Evolutionary conservation across 805 yeast genomes (phyloP).

Genomic region (Yueomyces sp.): DNA sequence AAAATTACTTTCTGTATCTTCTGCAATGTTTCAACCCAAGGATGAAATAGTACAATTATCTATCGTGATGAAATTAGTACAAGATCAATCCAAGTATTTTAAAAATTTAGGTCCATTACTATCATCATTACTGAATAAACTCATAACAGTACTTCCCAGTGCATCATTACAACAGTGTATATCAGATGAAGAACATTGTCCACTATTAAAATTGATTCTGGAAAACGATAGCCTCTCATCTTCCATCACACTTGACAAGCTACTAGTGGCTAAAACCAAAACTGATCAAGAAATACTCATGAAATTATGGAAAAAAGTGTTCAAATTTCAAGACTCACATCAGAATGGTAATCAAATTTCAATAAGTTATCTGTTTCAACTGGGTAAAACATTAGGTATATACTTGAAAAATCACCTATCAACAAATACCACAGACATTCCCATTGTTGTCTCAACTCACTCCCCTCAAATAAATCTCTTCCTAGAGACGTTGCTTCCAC

Average conservation of each 20-base stretch:
- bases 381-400: constrained; percentile 21
- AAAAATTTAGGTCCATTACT: constrained; percentile 13
- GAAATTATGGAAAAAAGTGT: constrained; percentile 13
- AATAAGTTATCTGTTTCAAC: constrained; percentile 14
- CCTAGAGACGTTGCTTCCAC: constrained; percentile 7
- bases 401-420: constrained; percentile 9
- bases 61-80: constrained; percentile 8
- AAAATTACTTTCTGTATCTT: constrained; percentile 15
- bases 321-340: constrained; percentile 8
- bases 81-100: constrained; percentile 17
- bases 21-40: constrained; percentile 9
- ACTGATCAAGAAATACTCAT: constrained; percentile 2
- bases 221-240: constrained; percentile 13
- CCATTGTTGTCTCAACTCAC: constrained; percentile 5
- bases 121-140: constrained; percentile 13
- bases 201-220: constrained; percentile 4
- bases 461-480: constrained; percentile 4
- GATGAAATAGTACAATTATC: constrained; percentile 6
- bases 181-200: neutral
- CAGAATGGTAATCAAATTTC: constrained; percentile 5
- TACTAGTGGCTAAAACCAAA: constrained; percentile 7
- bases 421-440: neutral
- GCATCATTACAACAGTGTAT: constrained; percentile 6
- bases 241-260: constrained; percentile 19
- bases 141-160: constrained; percentile 18